Base-by-base conservation (phyloP, 371 early-diverging fungal genomes). In the Quaeritorhiza haematococci region DNA sequence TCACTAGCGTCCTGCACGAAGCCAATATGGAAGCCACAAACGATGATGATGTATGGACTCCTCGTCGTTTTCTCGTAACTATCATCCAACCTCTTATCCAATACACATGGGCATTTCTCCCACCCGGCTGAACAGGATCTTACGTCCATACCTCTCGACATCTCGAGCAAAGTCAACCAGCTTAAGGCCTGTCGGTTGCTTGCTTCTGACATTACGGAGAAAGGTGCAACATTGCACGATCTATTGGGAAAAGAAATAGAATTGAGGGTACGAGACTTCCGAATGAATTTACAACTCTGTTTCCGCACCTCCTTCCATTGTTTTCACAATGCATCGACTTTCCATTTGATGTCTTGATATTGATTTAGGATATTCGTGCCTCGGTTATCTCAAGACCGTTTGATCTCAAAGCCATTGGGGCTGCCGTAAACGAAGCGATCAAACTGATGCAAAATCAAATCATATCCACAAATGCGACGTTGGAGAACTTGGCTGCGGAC, bases 211-310 rank as follows among this genome's bases (percentile, higher is more conserved):
- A 74, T 76, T 28, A 76, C 75, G 5, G 68, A 69, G 33, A 55
- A 58, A 24, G 79, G 79, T 19, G 69, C 76, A 1, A 54, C 49
- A 33, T 59, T 79, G 33, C 69, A 68, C 54, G 75, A 76, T 50
- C 47, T 67, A 26, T 67, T 79, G 26, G 73, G 60, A 2, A 15
- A 55, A 10, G 79, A 79, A 49, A 44, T 70, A 13, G 65, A 63
- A 28, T 57, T 69, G 26, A 33, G 67, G 19, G 72, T 71, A 56
- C 17, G 33, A 43, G 3, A 24, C 13, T 17, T n/a, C n/a, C n/a
- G 38, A 38, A 38, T 38, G 38, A 55, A 28, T 19, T 21, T 4
- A 27, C 23, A 32, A 53, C 24, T n/a, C 1, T 10, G 23, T 0
- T 24, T 26, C 8, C 19, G 5, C 30, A 47, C 1, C 8, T 1